phyloP scores from a whole-genome alignment of 208 protist genomes.

The Acanthamoeba healyi region DNA sequence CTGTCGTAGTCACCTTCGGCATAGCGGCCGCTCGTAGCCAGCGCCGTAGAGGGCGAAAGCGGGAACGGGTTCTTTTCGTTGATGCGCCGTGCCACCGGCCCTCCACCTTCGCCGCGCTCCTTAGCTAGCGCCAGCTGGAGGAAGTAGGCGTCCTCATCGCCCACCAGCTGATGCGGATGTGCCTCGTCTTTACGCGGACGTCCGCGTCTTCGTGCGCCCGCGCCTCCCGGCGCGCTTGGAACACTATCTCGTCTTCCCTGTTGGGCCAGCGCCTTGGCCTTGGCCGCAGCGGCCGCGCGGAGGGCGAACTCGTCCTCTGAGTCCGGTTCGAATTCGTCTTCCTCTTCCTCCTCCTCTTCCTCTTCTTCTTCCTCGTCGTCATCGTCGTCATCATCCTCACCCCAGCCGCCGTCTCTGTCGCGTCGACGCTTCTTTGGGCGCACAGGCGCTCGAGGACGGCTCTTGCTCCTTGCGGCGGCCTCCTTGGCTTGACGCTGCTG shows the following conservation, averaged over 20 bases:
- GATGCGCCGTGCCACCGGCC: not conserved
- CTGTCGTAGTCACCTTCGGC: not conserved
- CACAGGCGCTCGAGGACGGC: not conserved
- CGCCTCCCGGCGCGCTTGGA: not conserved
- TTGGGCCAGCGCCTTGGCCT: not conserved
- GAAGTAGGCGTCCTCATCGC: not conserved
- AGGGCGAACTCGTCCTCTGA: not conserved
- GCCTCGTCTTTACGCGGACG: not conserved
- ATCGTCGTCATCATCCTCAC: conserved; percentile 15
- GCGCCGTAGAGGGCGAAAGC: not conserved
- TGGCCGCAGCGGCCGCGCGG: not conserved
- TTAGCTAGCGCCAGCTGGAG: conserved; percentile 17
- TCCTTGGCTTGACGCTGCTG: not conserved
- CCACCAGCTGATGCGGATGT: not conserved
- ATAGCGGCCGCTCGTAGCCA: not conserved
- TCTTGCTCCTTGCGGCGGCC: not conserved
- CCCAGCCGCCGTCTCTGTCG: conserved; percentile 61
- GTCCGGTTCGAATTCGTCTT: conserved; percentile 27
- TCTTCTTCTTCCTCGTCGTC: conserved; percentile 48
- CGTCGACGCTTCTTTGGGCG: not conserved
- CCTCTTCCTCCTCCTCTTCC: conserved; percentile 52
- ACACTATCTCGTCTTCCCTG: not conserved
- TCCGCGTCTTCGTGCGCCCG: not conserved
- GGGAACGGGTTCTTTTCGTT: conserved; percentile 39
- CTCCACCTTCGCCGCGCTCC: not conserved